These are phyloP conservation scores for Epichloe sibirici DNA, from an alignment of 2,329 filamentous ascomycete species.

Conservation along the genomic window DNA sequence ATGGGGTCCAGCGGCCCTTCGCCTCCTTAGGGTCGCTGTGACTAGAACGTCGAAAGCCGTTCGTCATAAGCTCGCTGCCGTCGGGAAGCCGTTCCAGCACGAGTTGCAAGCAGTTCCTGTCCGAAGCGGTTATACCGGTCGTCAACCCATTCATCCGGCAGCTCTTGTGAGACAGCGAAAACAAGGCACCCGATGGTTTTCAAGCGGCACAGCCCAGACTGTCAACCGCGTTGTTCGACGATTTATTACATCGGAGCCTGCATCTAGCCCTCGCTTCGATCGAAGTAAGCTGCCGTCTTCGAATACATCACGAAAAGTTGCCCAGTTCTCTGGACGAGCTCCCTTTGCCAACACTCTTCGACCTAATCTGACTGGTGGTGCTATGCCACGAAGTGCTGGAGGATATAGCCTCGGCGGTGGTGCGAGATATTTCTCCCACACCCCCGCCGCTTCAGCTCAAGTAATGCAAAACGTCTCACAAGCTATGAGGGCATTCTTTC, in stretches of 20 bases:
- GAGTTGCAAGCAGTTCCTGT: constrained; percentile 35
- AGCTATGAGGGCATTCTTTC: constrained; percentile 80
- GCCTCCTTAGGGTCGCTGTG: constrained; percentile 40
- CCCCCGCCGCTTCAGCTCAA: constrained; percentile 72
- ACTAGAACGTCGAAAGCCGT: constrained; percentile 38
- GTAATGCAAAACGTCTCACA: constrained; percentile 93
- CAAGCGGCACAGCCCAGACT: constrained; percentile 29
- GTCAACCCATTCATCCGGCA: constrained; percentile 43
- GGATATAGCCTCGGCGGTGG: constrained; percentile 71
- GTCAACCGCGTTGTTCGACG: constrained; percentile 35
- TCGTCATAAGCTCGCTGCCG: constrained; percentile 34
- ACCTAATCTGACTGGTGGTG: constrained; percentile 83
- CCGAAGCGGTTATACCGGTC: constrained; percentile 25
- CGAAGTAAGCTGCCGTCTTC: constrained; percentile 38
- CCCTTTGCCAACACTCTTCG: constrained; percentile 83
- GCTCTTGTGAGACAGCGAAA: constrained; percentile 38
- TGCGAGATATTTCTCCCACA: constrained; percentile 82
- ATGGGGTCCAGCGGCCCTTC: constrained; percentile 44
- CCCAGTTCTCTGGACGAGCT: constrained; percentile 57
- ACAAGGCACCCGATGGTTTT: constrained; percentile 33
- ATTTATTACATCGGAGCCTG: constrained; percentile 33
- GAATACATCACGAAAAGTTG: constrained; percentile 37
- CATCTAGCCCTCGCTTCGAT: constrained; percentile 26
- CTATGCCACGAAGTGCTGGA: constrained; percentile 71
- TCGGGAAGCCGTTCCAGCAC: constrained; percentile 31